These are phyloP conservation scores for Fusarium sp. DNA, from an alignment of 2,329 filamentous ascomycete species.

Conservation along the genomic window DNA sequence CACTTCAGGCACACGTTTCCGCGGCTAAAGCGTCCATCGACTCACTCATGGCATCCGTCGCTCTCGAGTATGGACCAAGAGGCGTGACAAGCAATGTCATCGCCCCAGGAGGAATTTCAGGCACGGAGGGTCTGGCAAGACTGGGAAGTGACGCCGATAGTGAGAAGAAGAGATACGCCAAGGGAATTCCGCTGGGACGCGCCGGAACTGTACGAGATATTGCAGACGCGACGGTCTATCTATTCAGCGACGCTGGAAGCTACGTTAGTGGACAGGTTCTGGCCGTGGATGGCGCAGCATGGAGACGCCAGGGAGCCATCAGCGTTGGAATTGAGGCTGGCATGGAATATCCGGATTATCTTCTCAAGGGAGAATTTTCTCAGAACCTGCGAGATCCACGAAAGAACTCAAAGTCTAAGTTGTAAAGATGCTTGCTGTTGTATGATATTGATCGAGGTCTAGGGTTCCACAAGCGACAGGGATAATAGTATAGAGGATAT, in stretches of 20 bases:
- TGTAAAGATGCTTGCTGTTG: slow-evolving; percentile 43
- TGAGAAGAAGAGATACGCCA: slow-evolving; percentile 49
- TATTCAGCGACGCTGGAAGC: slow-evolving; percentile 87
- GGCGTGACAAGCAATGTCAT: slow-evolving; percentile 91
- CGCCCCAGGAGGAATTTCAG: slow-evolving; percentile 85
- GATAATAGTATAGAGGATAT: not conserved
- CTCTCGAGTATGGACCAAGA: slow-evolving; percentile 89
- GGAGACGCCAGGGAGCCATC: slow-evolving; percentile 62
- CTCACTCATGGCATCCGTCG: slow-evolving; percentile 80
- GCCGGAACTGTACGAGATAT: slow-evolving; percentile 87
- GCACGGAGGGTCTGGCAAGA: slow-evolving; percentile 83
- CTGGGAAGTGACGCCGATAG: slow-evolving; percentile 57
- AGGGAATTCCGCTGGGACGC: slow-evolving; percentile 76
- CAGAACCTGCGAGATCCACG: slow-evolving; percentile 49
- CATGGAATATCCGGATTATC: slow-evolving; percentile 65
- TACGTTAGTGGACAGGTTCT: slow-evolving; percentile 87
- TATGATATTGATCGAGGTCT: not conserved
- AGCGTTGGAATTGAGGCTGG: slow-evolving; percentile 59
- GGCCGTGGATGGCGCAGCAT: slow-evolving; percentile 75
- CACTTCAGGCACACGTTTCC: slow-evolving; percentile 88
- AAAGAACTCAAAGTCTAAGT: slow-evolving; percentile 53
- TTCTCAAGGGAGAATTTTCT: slow-evolving; percentile 51
- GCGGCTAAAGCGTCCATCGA: slow-evolving; percentile 94
- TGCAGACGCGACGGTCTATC: slow-evolving; percentile 88
- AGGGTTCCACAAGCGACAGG: not conserved